These are phyloP conservation scores for Macrocybe gigantea DNA, from an alignment of 768 basidiomycete genomes.

Conservation along the genomic window DNA sequence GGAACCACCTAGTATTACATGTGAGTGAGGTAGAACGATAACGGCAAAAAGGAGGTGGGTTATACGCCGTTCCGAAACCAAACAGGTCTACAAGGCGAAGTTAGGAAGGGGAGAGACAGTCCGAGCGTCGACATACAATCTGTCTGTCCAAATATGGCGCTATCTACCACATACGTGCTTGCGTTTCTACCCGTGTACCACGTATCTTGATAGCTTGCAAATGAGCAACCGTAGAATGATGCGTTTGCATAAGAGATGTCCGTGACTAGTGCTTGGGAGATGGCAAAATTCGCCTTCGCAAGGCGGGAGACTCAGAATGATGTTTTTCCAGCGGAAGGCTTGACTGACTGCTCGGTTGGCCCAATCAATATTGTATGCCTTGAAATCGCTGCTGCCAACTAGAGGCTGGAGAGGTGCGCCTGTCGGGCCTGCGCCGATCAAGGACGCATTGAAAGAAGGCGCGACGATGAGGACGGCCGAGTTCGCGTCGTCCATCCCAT, in stretches of 20 bases:
- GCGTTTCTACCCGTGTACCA: slow-evolving; percentile 58
- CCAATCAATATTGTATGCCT: slow-evolving; percentile 61
- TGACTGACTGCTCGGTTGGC: slow-evolving; percentile 56
- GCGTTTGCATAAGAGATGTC: slow-evolving; percentile 62
- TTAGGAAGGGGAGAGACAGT: neutral
- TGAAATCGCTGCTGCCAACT: slow-evolving; percentile 56
- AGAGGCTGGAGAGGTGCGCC: slow-evolving; percentile 46
- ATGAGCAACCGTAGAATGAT: slow-evolving; percentile 60
- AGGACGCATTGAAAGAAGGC: slow-evolving; percentile 48
- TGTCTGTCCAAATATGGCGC: slow-evolving; percentile 56
- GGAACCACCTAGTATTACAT: slow-evolving; percentile 44
- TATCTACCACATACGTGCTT: slow-evolving; percentile 56
- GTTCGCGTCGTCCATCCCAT: slow-evolving; percentile 47
- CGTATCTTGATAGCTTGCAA: slow-evolving; percentile 60
- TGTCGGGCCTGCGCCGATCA: slow-evolving; percentile 55
- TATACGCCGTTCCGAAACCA: slow-evolving; percentile 56
- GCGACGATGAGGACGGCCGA: slow-evolving; percentile 54
- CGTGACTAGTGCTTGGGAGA: slow-evolving; percentile 57
- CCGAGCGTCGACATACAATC: slow-evolving; percentile 41
- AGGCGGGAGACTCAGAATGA: neutral
- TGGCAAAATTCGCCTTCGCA: slow-evolving; percentile 45
- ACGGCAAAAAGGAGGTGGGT: neutral
- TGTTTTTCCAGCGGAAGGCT: neutral
- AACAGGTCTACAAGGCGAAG: slow-evolving; percentile 38
- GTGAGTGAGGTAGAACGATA: too few relatives aligned